Conservation (phyloP, 345 rosid genomes). For the Crucihimalaya himalaica region DNA sequence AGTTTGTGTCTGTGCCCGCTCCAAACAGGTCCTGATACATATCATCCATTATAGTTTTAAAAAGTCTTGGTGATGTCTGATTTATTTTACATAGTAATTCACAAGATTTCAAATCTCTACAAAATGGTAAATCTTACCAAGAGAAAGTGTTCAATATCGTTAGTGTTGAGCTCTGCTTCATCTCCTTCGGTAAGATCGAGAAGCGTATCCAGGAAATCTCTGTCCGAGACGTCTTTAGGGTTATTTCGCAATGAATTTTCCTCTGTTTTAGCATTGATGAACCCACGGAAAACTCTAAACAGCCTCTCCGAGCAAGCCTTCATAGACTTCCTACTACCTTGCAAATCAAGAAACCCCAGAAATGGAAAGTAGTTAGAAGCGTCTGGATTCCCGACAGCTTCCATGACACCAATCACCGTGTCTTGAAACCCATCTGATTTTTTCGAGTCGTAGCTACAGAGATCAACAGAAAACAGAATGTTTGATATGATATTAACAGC, state of each 20-base stretch:
- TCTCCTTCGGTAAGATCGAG: constrained; percentile 32
- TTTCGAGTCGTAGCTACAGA: constrained; percentile 36
- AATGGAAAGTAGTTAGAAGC: constrained; percentile 50
- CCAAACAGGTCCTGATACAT: constrained; percentile 44
- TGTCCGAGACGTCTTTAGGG: neutral
- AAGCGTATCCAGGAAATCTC: constrained; percentile 45
- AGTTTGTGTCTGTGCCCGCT: constrained; percentile 53
- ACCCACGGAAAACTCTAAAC: constrained; percentile 33
- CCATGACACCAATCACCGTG: constrained; percentile 40
- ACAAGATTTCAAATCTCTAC: neutral
- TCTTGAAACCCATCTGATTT: constrained; percentile 37
- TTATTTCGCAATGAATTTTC: neutral
- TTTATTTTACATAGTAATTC: neutral
- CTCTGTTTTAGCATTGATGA: constrained; percentile 24
- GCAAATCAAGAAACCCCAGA: constrained; percentile 46
- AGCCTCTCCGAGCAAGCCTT: constrained; percentile 11
- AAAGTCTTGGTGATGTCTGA: neutral
- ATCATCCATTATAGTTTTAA: neutral
- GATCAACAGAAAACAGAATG: constrained; percentile 48
- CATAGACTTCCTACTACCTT: constrained; percentile 35
- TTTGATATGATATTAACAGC: constrained; percentile 47
- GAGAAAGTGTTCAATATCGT: constrained; percentile 39
- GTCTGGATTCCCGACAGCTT: constrained; percentile 47
- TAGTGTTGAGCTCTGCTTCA: constrained; percentile 26
- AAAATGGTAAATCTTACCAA: constrained; percentile 36